Evolutionary conservation across 202 grass and related monocot genomes (phyloP).

Genomic region (Saccharum hybrid): DNA sequence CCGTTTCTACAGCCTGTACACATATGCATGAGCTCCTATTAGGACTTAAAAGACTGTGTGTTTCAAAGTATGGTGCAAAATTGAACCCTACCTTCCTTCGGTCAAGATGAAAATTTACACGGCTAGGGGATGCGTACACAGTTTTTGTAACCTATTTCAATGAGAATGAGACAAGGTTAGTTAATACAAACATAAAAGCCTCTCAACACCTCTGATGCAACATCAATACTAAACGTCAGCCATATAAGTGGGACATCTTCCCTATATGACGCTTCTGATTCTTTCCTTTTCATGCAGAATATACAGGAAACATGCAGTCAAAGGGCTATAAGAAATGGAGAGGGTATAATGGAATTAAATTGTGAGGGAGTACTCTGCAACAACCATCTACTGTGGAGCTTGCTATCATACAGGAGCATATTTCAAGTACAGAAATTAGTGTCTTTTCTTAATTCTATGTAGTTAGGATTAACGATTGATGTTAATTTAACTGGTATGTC

Average conservation of each 20-base stretch:
- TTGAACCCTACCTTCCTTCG: constrained; percentile 70
- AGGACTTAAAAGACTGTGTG: not conserved
- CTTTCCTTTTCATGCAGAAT: not conserved
- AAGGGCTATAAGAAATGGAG: not conserved
- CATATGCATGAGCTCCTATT: constrained; percentile 22
- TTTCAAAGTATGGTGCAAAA: constrained; percentile 30
- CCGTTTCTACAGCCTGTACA: constrained; percentile 80
- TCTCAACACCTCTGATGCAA: not conserved
- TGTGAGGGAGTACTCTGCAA: not conserved
- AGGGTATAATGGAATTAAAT: not conserved
- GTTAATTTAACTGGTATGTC: not conserved
- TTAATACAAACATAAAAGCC: not conserved
- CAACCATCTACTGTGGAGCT: not conserved
- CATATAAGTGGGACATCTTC: not conserved
- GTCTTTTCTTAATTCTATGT: not conserved
- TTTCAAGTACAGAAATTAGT: not conserved
- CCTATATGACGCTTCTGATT: not conserved
- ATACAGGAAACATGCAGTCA: not conserved
- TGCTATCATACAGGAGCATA: constrained; percentile 5
- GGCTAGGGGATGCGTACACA: constrained; percentile 95
- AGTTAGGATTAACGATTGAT: not conserved
- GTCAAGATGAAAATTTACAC: constrained; percentile 95
- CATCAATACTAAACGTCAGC: not conserved
- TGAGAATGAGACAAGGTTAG: constrained; percentile 17
- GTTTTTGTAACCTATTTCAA: constrained; percentile 86